Evolutionary conservation across 805 yeast genomes (phyloP), one percentile per base, ranked within the genome.

Genomic region (Nakazawaea ambrosiae): DNA sequence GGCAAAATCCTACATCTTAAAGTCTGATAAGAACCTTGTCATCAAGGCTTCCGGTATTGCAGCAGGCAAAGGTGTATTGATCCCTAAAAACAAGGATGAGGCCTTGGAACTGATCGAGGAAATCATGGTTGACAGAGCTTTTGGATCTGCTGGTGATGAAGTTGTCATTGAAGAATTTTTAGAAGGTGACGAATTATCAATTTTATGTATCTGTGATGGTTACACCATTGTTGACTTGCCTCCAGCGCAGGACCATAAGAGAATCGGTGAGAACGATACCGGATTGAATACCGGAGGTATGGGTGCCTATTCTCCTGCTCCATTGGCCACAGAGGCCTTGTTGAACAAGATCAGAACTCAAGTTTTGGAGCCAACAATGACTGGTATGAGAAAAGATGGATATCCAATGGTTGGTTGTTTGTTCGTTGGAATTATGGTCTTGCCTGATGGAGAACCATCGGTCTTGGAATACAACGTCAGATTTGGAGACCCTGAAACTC

Each of bases 241-340:
- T 30, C 85, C 97, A 31, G 96, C 97, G 20, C 99, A 92, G 65
- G 99, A 92, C 58, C 99, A 92, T 65, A 92, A 92, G 67, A 80
- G 98, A 60, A 73, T 83, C 49, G 95, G 95, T 39, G 86, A 94
- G 53, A 89, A 89, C 43, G 99, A 92, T 59, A 67, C 78, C 27
- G 99, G 99, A 19, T 71, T 90, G 45, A 92, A 92, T 65, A 92
- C 99, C 27, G 99, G 99, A 49, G 99, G 99, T 46, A 92, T 92
- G 99, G 99, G 99, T 46, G 95, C 97, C 6, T 92, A 92, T 55
- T 92, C 97, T 6, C 99, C 99, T 23, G 95, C 97, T 9, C 98
- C 98, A 40, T 70, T 87, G 45, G 97, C 94, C 15, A 86, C 97
- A 15, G 78, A 86, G 2, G 68, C 72, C 18, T 57, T 92, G 26